These are phyloP conservation scores for Aphanocladium album DNA, from an alignment of 2,329 filamentous ascomycete genomes.

Conservation along the genomic window DNA sequence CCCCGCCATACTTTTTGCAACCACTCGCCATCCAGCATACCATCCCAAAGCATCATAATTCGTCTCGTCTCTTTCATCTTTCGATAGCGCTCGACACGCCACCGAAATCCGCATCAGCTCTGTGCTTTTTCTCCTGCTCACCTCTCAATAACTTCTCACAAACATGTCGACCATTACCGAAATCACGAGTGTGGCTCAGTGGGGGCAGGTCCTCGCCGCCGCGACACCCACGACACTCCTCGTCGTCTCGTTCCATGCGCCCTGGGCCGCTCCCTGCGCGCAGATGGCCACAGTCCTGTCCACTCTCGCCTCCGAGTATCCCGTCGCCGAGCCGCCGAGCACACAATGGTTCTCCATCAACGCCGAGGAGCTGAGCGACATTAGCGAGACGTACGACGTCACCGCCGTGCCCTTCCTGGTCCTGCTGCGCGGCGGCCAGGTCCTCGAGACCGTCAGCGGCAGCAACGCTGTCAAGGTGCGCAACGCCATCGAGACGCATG, in stretches of 20 bases:
- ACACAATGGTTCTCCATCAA: slow-evolving; percentile 88
- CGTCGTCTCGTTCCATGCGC: slow-evolving; percentile 90
- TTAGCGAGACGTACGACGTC: slow-evolving; percentile 90
- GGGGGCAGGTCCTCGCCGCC: slow-evolving; percentile 61
- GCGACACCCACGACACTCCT: slow-evolving; percentile 67
- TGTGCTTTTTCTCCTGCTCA: not conserved
- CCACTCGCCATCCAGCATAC: slow-evolving; percentile 3
- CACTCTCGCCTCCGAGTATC: slow-evolving; percentile 82
- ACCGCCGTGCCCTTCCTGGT: slow-evolving; percentile 91
- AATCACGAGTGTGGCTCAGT: slow-evolving; percentile 68
- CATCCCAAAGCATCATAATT: slow-evolving; percentile 14
- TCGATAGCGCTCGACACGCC: not conserved
- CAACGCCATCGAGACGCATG: slow-evolving; percentile 78
- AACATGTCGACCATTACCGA: slow-evolving; percentile 73
- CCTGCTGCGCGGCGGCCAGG: slow-evolving; percentile 67
- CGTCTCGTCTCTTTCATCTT: not conserved
- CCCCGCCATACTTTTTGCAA: slow-evolving; percentile 17
- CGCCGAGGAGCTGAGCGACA: slow-evolving; percentile 87
- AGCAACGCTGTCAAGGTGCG: slow-evolving; percentile 84
- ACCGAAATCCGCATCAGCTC: not conserved
- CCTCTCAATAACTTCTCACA: slow-evolving; percentile 3
- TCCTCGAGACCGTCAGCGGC: slow-evolving; percentile 81
- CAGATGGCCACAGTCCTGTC: slow-evolving; percentile 87
- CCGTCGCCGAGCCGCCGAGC: slow-evolving; percentile 57
- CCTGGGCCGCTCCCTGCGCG: slow-evolving; percentile 93